Evolutionary conservation across 768 basidiomycete genomes (phyloP).

Genomic region (Ramaria rubella): DNA sequence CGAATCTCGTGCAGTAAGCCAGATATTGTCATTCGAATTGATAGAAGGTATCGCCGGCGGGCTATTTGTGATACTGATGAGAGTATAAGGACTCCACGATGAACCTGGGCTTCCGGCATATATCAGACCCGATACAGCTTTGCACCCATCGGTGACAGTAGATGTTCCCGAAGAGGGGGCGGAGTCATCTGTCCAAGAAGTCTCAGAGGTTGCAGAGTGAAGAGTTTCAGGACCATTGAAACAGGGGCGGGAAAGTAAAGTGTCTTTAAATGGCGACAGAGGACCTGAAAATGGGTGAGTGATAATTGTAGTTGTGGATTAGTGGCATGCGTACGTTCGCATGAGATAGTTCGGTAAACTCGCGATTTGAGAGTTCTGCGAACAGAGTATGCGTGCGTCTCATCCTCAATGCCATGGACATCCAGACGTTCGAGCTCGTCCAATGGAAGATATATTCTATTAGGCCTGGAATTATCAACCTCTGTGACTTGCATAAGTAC

Average conservation of each 20-base stretch:
- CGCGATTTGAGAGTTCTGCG: background rate
- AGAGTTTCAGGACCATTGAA: background rate
- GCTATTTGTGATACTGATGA: no score
- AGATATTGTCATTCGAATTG: no score
- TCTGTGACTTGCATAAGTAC: background rate
- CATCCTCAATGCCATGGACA: background rate
- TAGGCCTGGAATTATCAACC: background rate
- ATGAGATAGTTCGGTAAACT: background rate
- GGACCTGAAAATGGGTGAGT: background rate
- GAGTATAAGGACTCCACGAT: no score
- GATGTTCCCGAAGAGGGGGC: no score
- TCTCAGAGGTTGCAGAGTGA: no score
- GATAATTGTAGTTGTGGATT: background rate
- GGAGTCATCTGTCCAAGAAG: no score
- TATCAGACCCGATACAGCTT: no score
- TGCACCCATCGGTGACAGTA: no score
- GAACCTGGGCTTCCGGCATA: no score
- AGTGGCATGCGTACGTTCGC: background rate
- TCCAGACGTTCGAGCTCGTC: background rate
- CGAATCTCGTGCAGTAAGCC: background rate
- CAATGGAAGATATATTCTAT: background rate
- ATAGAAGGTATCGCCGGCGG: no score
- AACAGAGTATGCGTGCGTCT: background rate
- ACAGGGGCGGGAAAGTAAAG: background rate
- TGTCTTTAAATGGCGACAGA: background rate